These are phyloP conservation scores for Kazachstania africana DNA, from an alignment of 805 yeast species.

Conservation along the genomic window DNA sequence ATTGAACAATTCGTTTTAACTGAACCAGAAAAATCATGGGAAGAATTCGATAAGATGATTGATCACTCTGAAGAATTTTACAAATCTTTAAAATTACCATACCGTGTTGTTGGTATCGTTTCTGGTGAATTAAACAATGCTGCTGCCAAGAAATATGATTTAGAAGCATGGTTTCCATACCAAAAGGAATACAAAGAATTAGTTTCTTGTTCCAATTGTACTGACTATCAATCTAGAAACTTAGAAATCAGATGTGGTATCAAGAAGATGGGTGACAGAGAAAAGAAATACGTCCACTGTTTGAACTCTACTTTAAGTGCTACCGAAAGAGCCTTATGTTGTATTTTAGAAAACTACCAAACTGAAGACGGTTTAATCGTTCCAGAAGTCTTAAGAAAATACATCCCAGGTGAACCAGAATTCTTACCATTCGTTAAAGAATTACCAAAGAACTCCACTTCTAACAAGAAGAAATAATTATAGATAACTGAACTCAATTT, in stretches of 20 bases:
- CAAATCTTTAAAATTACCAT: conserved; percentile 83
- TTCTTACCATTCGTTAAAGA: conserved; percentile 85
- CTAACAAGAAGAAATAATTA: conserved; percentile 37
- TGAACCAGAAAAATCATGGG: conserved; percentile 98
- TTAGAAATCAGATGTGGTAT: conserved; percentile 98
- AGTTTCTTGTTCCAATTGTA: conserved; percentile 97
- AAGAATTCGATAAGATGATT: conserved; percentile 94
- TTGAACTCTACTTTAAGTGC: conserved; percentile 95
- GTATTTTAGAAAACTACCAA: conserved; percentile 95
- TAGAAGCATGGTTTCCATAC: conserved; percentile 99
- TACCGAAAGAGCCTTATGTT: conserved; percentile 95
- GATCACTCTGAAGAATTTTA: conserved; percentile 84
- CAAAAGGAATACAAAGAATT: conserved; percentile 97
- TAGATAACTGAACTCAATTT: background rate
- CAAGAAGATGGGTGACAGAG: conserved; percentile 86
- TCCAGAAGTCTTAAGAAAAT: conserved; percentile 92
- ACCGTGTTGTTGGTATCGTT: conserved; percentile 95
- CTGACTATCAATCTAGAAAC: conserved; percentile 98
- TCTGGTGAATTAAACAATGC: conserved; percentile 98
- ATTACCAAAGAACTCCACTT: conserved; percentile 87
- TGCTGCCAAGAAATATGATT: conserved; percentile 96
- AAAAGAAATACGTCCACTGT: conserved; percentile 97
- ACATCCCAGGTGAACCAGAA: conserved; percentile 97
- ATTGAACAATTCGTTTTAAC: conserved; percentile 92
- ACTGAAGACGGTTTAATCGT: conserved; percentile 88